Base-by-base conservation (phyloP, 2,329 filamentous ascomycete genomes). In the Lomentospora prolificans region DNA sequence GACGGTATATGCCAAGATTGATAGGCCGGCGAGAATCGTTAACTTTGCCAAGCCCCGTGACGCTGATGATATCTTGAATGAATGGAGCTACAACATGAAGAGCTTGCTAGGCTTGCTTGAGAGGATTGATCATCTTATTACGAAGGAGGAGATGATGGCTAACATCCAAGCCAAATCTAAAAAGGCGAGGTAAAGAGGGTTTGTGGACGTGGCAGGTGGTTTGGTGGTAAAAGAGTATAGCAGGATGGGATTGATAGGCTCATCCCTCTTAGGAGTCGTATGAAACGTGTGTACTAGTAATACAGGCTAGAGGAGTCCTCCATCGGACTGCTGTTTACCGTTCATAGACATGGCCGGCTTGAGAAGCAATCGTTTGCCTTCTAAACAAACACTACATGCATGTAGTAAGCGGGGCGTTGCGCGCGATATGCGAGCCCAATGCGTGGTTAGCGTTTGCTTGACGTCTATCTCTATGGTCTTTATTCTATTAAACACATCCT, bases 101-200 rank as follows among this genome's bases (percentile, higher is more conserved):
- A 91, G 86, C 67, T 73, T 96, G 64, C 73, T 96, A 61, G 90
- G 89, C 9, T 74, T 92, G 56, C 68, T 96, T 66, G 90, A 96
- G 78, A 81, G 90, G 60, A 95, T 99, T 59, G 94, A 99, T 68
- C 94, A 99, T 71, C 78, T 99, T 65, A 99, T 99, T 66, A 99
- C 95, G 56, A 97, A 97, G 79, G 94, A 99, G 74, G 94, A 99
- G 79, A 99, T 99, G 94, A 99, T 99, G 94, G 94, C 94, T 41
- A 82, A 91, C 58, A 97, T 99, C 65, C 86, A 94, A 70, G 89
- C 89, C 4, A 73, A 71, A 62, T 63, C 60, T 36, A 71, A 74
- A 65, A 50, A 48, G 53, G 53, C 39, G 27, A 55, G 39, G 53
- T 55, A 50, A 55, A 33, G 53, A 9, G 41, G 25, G 25, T 17